These are phyloP conservation scores for Mycena sp. DNA, from an alignment of 1,284 basidiomycete genomes.

Conservation along the genomic window DNA sequence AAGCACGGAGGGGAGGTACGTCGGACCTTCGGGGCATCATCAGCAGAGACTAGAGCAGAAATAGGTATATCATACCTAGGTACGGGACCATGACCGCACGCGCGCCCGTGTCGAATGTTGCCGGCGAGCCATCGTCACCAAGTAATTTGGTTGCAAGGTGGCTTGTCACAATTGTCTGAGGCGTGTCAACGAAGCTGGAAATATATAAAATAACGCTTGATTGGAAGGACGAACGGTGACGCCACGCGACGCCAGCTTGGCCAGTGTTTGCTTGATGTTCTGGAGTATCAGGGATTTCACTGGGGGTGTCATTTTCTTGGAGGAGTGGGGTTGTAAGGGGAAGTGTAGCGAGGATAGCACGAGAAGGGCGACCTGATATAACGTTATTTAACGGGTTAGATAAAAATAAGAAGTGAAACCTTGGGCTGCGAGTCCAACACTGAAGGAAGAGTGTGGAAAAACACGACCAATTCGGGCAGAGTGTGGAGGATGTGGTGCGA, in stretches of 20 bases:
- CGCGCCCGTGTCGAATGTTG: conserved; percentile 70
- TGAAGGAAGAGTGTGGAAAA: conserved; percentile 62
- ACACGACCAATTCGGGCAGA: conserved; percentile 64
- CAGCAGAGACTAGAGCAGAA: not conserved
- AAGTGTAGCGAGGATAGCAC: conserved; percentile 74
- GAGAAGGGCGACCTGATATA: conserved; percentile 62
- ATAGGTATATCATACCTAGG: conserved; percentile 54
- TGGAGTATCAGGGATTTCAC: conserved; percentile 57
- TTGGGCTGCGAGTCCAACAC: conserved; percentile 56
- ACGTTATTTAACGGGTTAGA: not conserved
- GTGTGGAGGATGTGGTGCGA: conserved; percentile 58
- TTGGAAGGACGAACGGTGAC: conserved; percentile 55
- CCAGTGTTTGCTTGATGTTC: conserved; percentile 60
- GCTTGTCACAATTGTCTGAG: conserved; percentile 69
- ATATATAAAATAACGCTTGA: not conserved
- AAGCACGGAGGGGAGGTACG: conserved; percentile 42
- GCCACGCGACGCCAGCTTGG: conserved; percentile 57
- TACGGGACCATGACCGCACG: conserved; percentile 71
- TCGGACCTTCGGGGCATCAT: conserved; percentile 34
- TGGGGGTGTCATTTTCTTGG: conserved; percentile 42
- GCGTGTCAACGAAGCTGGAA: no score
- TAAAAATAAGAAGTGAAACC: no score
- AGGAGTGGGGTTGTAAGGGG: conserved; percentile 64
- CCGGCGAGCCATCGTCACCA: conserved; percentile 65
- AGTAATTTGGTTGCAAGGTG: conserved; percentile 76